Percentiles rank a stretch among this genome's conserved stretches.
Evolutionary conservation across 495 filamentous ascomycete genomes (phyloP).

Genomic region (Xylaria longipes): DNA sequence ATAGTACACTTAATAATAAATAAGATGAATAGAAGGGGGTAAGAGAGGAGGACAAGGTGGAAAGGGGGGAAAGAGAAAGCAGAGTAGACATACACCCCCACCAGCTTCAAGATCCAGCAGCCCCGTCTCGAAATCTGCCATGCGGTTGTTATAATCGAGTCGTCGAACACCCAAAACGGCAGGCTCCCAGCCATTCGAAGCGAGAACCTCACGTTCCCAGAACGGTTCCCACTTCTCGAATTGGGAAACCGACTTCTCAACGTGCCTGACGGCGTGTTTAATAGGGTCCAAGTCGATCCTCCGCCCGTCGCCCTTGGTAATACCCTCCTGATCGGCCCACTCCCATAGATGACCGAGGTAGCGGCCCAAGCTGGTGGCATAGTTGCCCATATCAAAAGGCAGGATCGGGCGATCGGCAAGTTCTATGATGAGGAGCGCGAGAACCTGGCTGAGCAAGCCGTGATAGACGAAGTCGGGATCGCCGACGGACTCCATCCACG

Average conservation of each 20-base stretch:
- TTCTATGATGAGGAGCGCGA: conserved; percentile 84
- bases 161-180: conserved; percentile 66
- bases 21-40: not conserved
- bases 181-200: conserved; percentile 72
- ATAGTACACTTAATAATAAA: not conserved
- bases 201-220: conserved; percentile 72
- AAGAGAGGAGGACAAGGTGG: too few relatives aligned
- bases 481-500: conserved; percentile 79
- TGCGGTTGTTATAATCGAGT: conserved; percentile 70
- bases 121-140: conserved; percentile 82
- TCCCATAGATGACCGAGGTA: conserved; percentile 72
- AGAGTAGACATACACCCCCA: conserved; percentile 68
- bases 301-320: conserved; percentile 45
- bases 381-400: conserved; percentile 77
- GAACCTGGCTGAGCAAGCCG: conserved; percentile 76
- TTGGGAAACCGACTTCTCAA: conserved; percentile 62
- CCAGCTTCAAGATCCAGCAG: conserved; percentile 74
- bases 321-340: conserved; percentile 64
- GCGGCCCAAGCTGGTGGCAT: conserved; percentile 61
- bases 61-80: not conserved
- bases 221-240: conserved; percentile 76
- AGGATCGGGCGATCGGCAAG: conserved; percentile 79
- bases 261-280: conserved; percentile 63
- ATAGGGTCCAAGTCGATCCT: conserved; percentile 64
- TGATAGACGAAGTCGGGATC: conserved; percentile 89